These are phyloP conservation scores for Boletellus ananas DNA, from an alignment of 768 basidiomycete genomes.

Conservation along the genomic window DNA sequence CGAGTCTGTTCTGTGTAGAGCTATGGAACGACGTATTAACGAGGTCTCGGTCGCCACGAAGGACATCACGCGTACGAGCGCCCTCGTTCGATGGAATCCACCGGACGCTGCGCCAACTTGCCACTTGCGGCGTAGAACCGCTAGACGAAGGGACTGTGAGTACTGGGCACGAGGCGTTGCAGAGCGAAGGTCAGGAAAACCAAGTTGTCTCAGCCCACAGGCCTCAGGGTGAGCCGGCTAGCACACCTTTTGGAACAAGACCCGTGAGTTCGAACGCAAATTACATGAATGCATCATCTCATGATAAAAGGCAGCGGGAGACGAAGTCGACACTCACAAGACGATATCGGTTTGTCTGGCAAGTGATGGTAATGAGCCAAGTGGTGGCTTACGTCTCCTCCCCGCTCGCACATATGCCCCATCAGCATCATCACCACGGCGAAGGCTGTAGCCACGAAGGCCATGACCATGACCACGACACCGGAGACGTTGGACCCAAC, in stretches of 20 bases:
- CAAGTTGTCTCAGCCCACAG: slow-evolving; percentile 66
- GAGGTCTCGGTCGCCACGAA: slow-evolving; percentile 7
- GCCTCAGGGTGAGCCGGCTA: slow-evolving; percentile 72
- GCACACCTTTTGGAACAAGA: slow-evolving; percentile 69
- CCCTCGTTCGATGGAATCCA: slow-evolving; percentile 5
- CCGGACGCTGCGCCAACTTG: neutral
- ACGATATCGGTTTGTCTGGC: neutral
- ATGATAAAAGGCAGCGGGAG: neutral
- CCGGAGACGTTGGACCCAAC: slow-evolving; percentile 46
- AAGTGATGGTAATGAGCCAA: neutral
- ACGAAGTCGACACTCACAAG: slow-evolving; percentile 12
- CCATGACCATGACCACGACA: slow-evolving; percentile 55
- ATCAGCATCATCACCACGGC: slow-evolving; percentile 40
- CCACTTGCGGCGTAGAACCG: neutral
- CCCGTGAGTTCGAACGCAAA: slow-evolving; percentile 81
- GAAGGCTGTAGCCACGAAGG: slow-evolving; percentile 56
- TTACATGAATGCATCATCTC: slow-evolving; percentile 67
- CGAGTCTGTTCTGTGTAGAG: slow-evolving; percentile 8
- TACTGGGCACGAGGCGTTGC: neutral
- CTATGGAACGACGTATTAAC: slow-evolving; percentile 16
- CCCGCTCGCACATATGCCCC: slow-evolving; percentile 5
- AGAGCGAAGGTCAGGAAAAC: slow-evolving; percentile 40
- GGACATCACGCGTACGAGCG: slow-evolving; percentile 10
- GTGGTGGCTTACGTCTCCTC: slow-evolving; percentile 12
- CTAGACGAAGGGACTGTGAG: slow-evolving; percentile 9